Evolutionary conservation across 1,284 basidiomycete genomes (phyloP), one percentile per base, ranked within the genome.

Genomic region (Vanrija pseudolonga): DNA sequence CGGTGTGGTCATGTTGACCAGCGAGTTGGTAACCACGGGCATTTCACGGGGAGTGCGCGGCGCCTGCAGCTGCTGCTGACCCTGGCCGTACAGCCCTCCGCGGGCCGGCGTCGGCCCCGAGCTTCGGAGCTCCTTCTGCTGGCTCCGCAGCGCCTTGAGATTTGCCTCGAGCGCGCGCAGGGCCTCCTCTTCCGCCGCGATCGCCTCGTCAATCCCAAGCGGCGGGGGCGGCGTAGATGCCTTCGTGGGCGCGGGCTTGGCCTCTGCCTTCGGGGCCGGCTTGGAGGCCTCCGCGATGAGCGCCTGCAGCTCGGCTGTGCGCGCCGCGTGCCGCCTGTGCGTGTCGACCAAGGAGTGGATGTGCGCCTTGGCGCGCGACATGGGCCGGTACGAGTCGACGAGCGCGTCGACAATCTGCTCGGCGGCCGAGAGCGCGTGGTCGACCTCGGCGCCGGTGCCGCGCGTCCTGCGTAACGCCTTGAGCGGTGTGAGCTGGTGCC

Each of bases 101-200:
- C 19, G n/a, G 39, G 39, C 39, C n/a, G 19, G 39, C 39, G 39
- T 40, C n/a, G 19, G 39, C 2, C 39, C n/a, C 6, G 39, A 18
- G n/a, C 39, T 40, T 1, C 39, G 39, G 1, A 45, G 55, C 40
- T 23, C 39, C 19, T 40, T 42, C 17, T 11, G 56, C 37, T 53
- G 39, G 20, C 46, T 28, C 32, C 70, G 58, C 15, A 69, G 56
- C 24, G 63, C 64, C 2, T 56, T 62, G 2, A 76, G 38, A 9
- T 59, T 50, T 7, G 61, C 59, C 60, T 76, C 73, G 17, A 74
- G 61, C 3, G 54, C 60, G 19, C 59, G 52, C 11, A 76, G 57
- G 3, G 69, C 67, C 24, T 63, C 68, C 50, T 75, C 74, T 55
- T 76, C 74, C 2, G 67, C 67, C 51, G 64, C 65, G 55, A 76